phyloP scores from a whole-genome alignment of 192 early-diverging fungal genomes.

The Mortierella antarctica region DNA sequence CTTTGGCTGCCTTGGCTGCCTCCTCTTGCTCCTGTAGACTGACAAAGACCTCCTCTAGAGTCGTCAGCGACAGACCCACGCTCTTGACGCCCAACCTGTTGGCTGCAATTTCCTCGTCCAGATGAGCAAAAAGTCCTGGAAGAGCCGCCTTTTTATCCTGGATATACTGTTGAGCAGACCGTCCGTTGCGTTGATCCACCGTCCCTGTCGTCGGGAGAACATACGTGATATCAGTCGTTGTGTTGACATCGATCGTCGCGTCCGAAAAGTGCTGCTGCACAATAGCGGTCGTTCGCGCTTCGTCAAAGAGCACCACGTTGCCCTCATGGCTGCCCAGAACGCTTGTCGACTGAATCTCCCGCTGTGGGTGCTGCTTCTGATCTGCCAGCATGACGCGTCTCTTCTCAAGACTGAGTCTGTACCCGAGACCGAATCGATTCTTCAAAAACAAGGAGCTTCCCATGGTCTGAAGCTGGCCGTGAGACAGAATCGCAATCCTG shows the following conservation, averaged over 20 bases:
- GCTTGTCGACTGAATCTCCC: constrained; percentile 12
- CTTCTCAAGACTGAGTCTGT: constrained; percentile 60
- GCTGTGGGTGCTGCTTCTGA: constrained; percentile 5
- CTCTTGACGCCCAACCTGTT: constrained; percentile 43
- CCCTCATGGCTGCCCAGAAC: neutral
- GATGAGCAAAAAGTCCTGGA: constrained; percentile 29
- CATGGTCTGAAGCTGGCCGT: constrained; percentile 59
- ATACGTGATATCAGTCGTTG: constrained; percentile 50
- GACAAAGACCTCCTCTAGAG: constrained; percentile 65
- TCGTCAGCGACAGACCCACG: constrained; percentile 59
- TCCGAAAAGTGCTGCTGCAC: constrained; percentile 47
- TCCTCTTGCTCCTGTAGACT: constrained; percentile 48
- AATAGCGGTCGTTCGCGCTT: constrained; percentile 24
- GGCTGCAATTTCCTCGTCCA: constrained; percentile 43
- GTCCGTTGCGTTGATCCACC: constrained; percentile 41
- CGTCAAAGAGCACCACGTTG: constrained; percentile 36
- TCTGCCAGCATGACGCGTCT: constrained; percentile 51
- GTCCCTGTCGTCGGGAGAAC: constrained; percentile 40
- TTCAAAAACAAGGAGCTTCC: constrained; percentile 71
- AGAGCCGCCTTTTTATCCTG: constrained; percentile 30
- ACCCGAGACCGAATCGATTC: constrained; percentile 66
- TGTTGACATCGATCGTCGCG: constrained; percentile 47
- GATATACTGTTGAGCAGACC: constrained; percentile 40
- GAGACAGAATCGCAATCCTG: constrained; percentile 60
- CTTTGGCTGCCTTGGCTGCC: constrained; percentile 14